Base-by-base conservation (phyloP, 768 basidiomycete species). In the Scleroderma citrinum region DNA sequence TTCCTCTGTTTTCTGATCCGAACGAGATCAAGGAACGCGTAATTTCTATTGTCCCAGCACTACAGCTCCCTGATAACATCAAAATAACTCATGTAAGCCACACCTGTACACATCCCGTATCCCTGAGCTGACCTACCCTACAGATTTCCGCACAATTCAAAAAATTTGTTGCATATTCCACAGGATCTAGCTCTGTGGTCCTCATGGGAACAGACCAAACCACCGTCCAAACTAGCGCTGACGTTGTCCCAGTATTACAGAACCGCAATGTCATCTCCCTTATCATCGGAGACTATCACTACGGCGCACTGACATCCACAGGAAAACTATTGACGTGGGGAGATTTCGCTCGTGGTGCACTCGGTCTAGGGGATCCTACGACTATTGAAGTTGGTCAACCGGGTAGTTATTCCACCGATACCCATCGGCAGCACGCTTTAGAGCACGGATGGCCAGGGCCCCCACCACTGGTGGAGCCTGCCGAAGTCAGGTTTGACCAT, bases 271-370 rank as follows among this genome's bases (percentile, higher is more conserved):
- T 97, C 47, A 94, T 97, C 51, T 89, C 90, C 44, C 82, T 95
- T 48, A 84, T 85, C 13, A 76, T 92, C 44, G 95, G 95, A 5
- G 95, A 98, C 67, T 96, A 94, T 65, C 95, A 98, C 70, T 82
- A 76, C 60, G 88, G 82, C 31, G 94, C 95, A 1, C 71, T 96
- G 58, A 94, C 91, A 3, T 73, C 78, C 34, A 65, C 73, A 20
- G 95, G 94, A 14, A 77, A 82, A 60, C 70, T 92, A 21, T 70
- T 85, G 17, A 88, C 92, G 11, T 94, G 89, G 91, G 92, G 91
- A 14, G 56, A 65, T 21, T 86, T 82, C 66, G 85, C 85, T 19
- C 63, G 69, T 26, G 93, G 94, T 11, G 92, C 92, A 2, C 72
- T 96, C 32, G 94, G 94, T 1, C 74, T 96, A 2, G 92, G 93